These are phyloP conservation scores for Geotrichum cucujoidarum DNA, from an alignment of 1,139 yeast genomes.

Conservation along the genomic window DNA sequence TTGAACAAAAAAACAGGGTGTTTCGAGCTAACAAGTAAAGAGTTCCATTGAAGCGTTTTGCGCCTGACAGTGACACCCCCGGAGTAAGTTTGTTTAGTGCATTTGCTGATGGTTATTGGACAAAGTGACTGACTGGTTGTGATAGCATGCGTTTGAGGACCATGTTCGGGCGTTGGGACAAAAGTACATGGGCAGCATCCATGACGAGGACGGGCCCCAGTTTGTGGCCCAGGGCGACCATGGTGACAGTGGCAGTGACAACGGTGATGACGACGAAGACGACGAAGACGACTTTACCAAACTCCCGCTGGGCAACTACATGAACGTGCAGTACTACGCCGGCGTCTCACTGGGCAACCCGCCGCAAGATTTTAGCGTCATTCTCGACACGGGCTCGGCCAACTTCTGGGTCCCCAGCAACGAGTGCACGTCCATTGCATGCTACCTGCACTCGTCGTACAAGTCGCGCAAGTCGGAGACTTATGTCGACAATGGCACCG, in stretches of 20 bases:
- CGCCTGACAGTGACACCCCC: slow-evolving; percentile 56
- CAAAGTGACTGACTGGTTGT: slow-evolving; percentile 2
- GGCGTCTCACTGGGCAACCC: slow-evolving; percentile 91
- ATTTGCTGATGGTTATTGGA: neutral
- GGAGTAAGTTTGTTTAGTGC: slow-evolving; percentile 39
- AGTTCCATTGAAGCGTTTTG: slow-evolving; percentile 59
- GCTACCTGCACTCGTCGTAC: slow-evolving; percentile 86
- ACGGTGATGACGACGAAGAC: slow-evolving; percentile 39
- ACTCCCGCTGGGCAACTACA: slow-evolving; percentile 82
- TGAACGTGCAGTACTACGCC: slow-evolving; percentile 92
- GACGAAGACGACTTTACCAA: neutral
- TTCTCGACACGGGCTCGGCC: slow-evolving; percentile 89
- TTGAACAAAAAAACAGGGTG: neutral
- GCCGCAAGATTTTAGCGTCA: slow-evolving; percentile 72
- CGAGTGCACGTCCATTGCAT: slow-evolving; percentile 89
- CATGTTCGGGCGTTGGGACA: slow-evolving; percentile 67
- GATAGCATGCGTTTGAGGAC: slow-evolving; percentile 44
- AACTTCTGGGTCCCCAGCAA: slow-evolving; percentile 93
- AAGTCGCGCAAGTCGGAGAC: slow-evolving; percentile 75
- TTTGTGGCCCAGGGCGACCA: slow-evolving; percentile 17
- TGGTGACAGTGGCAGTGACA: slow-evolving; percentile 43
- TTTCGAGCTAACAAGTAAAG: slow-evolving; percentile 14
- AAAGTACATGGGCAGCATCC: slow-evolving; percentile 60
- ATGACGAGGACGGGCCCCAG: slow-evolving; percentile 31
- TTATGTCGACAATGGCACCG: slow-evolving; percentile 80